Conservation (phyloP, 441 rosid genomes). For the Populus tomentosa region DNA sequence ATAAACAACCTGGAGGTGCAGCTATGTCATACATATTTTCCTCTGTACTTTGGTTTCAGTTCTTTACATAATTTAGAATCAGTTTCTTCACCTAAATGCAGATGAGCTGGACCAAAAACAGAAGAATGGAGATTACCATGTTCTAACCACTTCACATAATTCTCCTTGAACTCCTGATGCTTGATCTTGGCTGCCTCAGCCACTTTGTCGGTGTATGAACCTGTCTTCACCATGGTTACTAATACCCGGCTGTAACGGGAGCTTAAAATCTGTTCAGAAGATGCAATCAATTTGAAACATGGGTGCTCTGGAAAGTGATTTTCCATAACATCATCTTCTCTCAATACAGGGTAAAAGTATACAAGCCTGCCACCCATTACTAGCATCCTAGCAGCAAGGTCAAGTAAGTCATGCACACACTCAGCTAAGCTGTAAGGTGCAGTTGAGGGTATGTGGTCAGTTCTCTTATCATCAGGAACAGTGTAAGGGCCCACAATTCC, state of each 20-base stretch:
- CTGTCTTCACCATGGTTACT: conserved; percentile 80
- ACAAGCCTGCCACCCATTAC: conserved; percentile 88
- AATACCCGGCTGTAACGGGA: conserved; percentile 75
- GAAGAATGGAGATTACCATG: conserved; percentile 91
- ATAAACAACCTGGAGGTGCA: not conserved
- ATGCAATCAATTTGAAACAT: conserved; percentile 65
- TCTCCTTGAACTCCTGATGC: conserved; percentile 83
- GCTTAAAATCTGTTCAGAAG: conserved; percentile 91
- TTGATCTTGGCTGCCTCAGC: conserved; percentile 58
- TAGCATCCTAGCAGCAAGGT: conserved; percentile 85
- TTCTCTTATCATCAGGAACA: conserved; percentile 86
- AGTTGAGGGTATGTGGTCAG: conserved; percentile 86
- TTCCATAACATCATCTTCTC: conserved; percentile 53
- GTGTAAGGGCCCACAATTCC: conserved; percentile 81
- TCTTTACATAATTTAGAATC: conserved; percentile 57
- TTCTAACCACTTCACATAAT: conserved; percentile 86
- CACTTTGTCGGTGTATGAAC: conserved; percentile 53
- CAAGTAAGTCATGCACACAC: conserved; percentile 87
- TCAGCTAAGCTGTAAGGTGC: conserved; percentile 82
- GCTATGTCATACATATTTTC: conserved; percentile 62
- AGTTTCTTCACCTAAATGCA: conserved; percentile 23
- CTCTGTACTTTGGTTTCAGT: conserved; percentile 75
- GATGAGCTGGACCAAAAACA: conserved; percentile 60
- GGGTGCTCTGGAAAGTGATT: conserved; percentile 68
- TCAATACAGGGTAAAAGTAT: conserved; percentile 73